A percentile compares a stretch with the other conserved stretches of the same genome.
phyloP scores from a whole-genome alignment of 2,329 filamentous ascomycete genomes.

The Diaporthe caulivora region DNA sequence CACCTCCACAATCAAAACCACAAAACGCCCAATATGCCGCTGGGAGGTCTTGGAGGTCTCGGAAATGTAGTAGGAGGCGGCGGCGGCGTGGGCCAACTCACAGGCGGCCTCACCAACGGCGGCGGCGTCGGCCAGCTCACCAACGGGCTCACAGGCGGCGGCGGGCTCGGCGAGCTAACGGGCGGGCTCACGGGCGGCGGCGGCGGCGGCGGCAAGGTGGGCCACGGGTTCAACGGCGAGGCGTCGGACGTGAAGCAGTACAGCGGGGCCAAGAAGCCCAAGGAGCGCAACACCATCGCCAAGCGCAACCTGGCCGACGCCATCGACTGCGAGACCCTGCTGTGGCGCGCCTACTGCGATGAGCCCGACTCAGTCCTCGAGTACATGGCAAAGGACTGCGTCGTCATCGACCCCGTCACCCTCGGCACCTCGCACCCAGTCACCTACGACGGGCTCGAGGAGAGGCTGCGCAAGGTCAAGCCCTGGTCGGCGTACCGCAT shows the following conservation, averaged over 20 bases:
- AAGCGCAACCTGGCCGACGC: conserved; percentile 54
- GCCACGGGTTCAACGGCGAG: conserved; percentile 35
- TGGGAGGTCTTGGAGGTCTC: conserved; percentile 24
- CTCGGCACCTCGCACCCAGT: conserved; percentile 44
- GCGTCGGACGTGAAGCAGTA: conserved; percentile 40
- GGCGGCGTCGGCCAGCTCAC: conserved; percentile 15
- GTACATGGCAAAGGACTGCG: conserved; percentile 54
- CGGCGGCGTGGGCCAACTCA: neutral
- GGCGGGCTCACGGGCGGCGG: conserved; percentile 31
- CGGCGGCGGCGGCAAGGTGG: conserved; percentile 32
- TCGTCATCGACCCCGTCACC: conserved; percentile 53
- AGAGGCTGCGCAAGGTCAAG: conserved; percentile 47
- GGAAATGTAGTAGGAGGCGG: conserved; percentile 1
- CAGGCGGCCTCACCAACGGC: neutral
- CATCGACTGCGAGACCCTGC: conserved; percentile 52
- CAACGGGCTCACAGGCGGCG: neutral
- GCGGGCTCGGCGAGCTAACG: conserved; percentile 18
- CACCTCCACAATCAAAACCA: neutral
- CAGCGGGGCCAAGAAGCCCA: conserved; percentile 45
- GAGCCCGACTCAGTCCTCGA: conserved; percentile 50
- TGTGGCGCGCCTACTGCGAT: conserved; percentile 55
- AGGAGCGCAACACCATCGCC: conserved; percentile 52
- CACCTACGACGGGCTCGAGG: conserved; percentile 47
- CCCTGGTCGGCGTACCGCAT: conserved; percentile 49
- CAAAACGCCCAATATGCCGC: conserved; percentile 2